These are phyloP conservation scores for Chlamydomonas sp. DNA, from an alignment of 139 green algal genomes.

Conservation along the genomic window DNA sequence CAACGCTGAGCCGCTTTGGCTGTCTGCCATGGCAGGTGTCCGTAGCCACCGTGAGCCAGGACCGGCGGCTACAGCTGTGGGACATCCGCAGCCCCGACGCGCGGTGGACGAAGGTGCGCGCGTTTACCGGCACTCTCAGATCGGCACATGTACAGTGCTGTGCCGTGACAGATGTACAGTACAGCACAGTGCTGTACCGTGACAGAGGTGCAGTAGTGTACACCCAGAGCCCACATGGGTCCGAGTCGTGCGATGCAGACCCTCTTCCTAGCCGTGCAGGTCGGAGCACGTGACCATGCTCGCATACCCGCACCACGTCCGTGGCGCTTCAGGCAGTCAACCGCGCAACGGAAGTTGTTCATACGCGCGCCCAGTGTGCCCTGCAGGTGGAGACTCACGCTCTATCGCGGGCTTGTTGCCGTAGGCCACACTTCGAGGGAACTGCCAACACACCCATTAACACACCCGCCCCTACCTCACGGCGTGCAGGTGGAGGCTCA, in stretches of 20 bases:
- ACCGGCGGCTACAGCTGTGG: conserved; percentile 27
- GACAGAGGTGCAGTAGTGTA: no score
- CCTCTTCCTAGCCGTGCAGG: no score
- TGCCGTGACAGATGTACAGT: not conserved
- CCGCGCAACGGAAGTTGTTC: no score
- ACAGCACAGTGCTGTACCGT: not conserved
- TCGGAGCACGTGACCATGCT: no score
- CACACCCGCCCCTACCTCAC: not conserved
- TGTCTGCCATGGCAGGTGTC: conserved; percentile 36
- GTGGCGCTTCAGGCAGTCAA: no score
- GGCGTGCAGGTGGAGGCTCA: conserved; percentile 18
- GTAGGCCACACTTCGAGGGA: not conserved
- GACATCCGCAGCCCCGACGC: conserved; percentile 32
- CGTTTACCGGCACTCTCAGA: not conserved
- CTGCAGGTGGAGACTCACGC: no score
- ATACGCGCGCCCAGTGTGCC: no score
- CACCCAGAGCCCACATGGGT: no score
- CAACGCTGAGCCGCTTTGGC: not conserved
- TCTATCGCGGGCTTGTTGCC: no score
- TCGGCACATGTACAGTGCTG: not conserved
- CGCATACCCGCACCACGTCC: no score
- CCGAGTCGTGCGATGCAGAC: no score
- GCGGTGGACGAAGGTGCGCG: conserved; percentile 14
- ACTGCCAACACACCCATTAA: not conserved
- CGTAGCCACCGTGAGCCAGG: conserved; percentile 27